These are phyloP conservation scores for Botrytis fabae DNA, from an alignment of 2,329 filamentous ascomycete species.

Conservation along the genomic window DNA sequence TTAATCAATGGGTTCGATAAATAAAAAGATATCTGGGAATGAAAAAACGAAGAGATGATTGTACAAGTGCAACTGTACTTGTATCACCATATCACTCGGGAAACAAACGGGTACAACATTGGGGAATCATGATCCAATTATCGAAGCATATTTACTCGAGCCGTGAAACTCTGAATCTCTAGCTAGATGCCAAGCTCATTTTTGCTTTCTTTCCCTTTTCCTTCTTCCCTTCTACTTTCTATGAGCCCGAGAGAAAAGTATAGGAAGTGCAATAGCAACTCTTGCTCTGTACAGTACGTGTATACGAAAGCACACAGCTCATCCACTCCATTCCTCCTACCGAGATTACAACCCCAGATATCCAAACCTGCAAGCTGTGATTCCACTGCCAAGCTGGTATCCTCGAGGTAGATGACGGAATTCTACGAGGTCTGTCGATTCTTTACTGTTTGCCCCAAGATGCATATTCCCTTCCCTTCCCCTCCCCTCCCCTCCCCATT, in stretches of 20 bases:
- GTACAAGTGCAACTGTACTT: neutral
- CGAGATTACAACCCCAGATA: neutral
- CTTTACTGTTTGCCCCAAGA: neutral
- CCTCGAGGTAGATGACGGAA: neutral
- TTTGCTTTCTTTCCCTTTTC: neutral
- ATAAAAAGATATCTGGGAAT: neutral
- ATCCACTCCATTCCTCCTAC: neutral
- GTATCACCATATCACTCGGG: neutral
- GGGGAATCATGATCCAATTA: neutral
- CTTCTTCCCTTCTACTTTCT: neutral
- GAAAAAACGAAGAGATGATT: neutral
- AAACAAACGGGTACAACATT: neutral
- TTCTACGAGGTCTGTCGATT: neutral
- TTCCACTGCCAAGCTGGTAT: neutral
- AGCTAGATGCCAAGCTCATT: neutral
- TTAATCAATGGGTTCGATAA: neutral
- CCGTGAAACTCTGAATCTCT: neutral
- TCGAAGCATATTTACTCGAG: neutral
- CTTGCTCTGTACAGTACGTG: neutral
- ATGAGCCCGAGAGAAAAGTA: neutral
- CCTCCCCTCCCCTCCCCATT: constrained; percentile 27
- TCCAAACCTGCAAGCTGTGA: neutral
- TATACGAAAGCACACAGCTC: neutral
- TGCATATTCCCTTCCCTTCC: constrained; percentile 17
- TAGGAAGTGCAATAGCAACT: neutral